Conservation (phyloP, 768 basidiomycete species). For the Rubroboletus satanas region DNA sequence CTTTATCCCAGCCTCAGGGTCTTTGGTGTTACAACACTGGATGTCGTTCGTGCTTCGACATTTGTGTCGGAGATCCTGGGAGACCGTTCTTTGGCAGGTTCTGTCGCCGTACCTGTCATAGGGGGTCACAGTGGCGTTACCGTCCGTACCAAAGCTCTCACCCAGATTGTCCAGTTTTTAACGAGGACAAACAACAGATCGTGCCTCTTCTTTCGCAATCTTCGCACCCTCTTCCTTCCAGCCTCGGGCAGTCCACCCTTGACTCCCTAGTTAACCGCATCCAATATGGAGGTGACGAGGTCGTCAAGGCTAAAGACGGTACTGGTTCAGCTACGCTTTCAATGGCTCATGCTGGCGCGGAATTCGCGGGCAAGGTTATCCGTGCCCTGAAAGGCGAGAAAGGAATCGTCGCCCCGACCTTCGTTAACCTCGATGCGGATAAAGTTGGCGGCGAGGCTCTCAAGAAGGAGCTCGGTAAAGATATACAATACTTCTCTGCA, state of each 20-base stretch:
- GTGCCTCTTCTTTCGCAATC: constrained; percentile 92
- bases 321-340: constrained; percentile 92
- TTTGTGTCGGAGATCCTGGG: constrained; percentile 82
- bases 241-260: constrained; percentile 42
- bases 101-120: constrained; percentile 81
- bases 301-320: constrained; percentile 95
- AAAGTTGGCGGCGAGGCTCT: constrained; percentile 67
- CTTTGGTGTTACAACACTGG: constrained; percentile 97
- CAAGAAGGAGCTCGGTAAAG: constrained; percentile 68
- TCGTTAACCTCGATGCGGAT: constrained; percentile 76
- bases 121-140: constrained; percentile 95
- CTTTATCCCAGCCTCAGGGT: constrained; percentile 46
- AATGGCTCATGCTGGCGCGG: constrained; percentile 93
- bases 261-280: constrained; percentile 76
- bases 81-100: constrained; percentile 55
- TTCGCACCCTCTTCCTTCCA: constrained; percentile 67
- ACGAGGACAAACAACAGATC: constrained; percentile 48
- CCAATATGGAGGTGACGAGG: constrained; percentile 96
- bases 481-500: constrained; percentile 85
- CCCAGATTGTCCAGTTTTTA: background rate
- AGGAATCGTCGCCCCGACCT: constrained; percentile 80
- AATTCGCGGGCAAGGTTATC: constrained; percentile 82
- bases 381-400: constrained; percentile 85
- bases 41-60: constrained; percentile 96
- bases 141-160: constrained; percentile 36